Percentiles rank a stretch among this genome's conserved stretches.
These are phyloP conservation scores for Amphirosellinia nigrospora DNA, from an alignment of 495 filamentous ascomycete species.

Conservation along the genomic window DNA sequence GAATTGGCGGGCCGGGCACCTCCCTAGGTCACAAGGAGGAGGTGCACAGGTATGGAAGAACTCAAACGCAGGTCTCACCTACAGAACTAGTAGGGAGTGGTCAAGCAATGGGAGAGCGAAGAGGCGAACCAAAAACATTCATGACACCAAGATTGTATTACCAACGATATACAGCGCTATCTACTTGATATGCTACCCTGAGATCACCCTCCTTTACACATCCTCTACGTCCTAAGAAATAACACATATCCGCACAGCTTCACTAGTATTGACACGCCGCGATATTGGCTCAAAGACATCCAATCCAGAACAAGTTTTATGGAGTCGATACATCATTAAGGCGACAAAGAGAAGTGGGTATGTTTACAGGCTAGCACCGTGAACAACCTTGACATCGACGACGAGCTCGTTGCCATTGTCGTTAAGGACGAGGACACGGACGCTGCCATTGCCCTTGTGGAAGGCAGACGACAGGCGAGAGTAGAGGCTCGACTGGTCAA, in stretches of 20 bases:
- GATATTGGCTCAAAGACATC: not conserved
- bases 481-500: constrained; percentile 91
- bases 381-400: constrained; percentile 98
- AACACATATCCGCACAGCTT: constrained; percentile 10
- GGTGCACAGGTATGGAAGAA: no score
- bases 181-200: constrained; percentile 41
- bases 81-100: no score
- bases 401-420: constrained; percentile 93
- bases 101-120: no score
- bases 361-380: constrained; percentile 65
- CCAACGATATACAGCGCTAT: constrained; percentile 42
- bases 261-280: not conserved
- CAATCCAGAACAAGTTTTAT: not conserved
- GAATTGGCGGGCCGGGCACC: no score
- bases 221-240: not conserved
- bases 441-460: constrained; percentile 87
- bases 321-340: constrained; percentile 33
- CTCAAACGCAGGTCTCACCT: no score
- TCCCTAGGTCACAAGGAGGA: no score
- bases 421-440: constrained; percentile 94
- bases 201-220: constrained; percentile 37
- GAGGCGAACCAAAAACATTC: no score
- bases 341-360: constrained; percentile 23
- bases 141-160: constrained; percentile 36
- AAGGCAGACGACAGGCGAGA: constrained; percentile 82